Percentiles rank a stretch among this genome's conserved stretches.
phyloP scores from a whole-genome alignment of 768 basidiomycete genomes.

The Pseudohyphozyma bogoriensis region DNA sequence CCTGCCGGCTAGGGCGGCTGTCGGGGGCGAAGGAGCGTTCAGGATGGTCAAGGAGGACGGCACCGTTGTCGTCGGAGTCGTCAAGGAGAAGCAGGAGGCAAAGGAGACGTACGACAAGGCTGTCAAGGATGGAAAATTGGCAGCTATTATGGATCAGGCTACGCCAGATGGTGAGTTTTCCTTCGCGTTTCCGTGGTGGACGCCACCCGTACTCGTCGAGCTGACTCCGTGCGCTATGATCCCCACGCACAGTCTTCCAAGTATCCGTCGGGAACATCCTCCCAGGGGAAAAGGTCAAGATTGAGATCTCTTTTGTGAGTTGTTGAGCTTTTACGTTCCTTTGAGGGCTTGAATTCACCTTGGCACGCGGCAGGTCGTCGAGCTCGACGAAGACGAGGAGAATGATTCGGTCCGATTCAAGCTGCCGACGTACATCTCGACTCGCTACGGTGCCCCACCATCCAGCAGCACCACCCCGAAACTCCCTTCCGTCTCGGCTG shows the following conservation, averaged over 20 bases:
- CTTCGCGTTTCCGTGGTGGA: too few relatives aligned
- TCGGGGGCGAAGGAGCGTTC: slow-evolving; percentile 54
- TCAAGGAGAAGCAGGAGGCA: slow-evolving; percentile 47
- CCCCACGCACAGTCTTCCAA: slow-evolving; percentile 5
- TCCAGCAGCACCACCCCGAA: slow-evolving; percentile 38
- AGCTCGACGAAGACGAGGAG: slow-evolving; percentile 47
- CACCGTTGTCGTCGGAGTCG: slow-evolving; percentile 43
- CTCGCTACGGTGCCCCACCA: slow-evolving; percentile 49
- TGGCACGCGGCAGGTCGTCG: too few relatives aligned
- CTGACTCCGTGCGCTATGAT: background rate
- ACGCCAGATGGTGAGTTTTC: slow-evolving; percentile 11
- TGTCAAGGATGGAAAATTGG: slow-evolving; percentile 39
- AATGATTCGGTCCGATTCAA: slow-evolving; percentile 48
- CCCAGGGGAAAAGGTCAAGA: background rate
- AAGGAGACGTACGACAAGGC: slow-evolving; percentile 42
- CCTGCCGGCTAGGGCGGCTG: slow-evolving; percentile 48
- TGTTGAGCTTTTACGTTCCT: too few relatives aligned
- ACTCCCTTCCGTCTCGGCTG: slow-evolving; percentile 28
- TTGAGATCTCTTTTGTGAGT: slow-evolving; percentile 43
- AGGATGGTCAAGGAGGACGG: slow-evolving; percentile 45
- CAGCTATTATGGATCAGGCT: slow-evolving; percentile 45
- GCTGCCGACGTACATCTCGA: slow-evolving; percentile 47
- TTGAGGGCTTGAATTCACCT: too few relatives aligned
- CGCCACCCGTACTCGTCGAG: background rate
- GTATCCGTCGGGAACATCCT: slow-evolving; percentile 12